Evolutionary conservation across 345 rosid genomes (phyloP).

Genomic region (Rhizophora apiculata): DNA sequence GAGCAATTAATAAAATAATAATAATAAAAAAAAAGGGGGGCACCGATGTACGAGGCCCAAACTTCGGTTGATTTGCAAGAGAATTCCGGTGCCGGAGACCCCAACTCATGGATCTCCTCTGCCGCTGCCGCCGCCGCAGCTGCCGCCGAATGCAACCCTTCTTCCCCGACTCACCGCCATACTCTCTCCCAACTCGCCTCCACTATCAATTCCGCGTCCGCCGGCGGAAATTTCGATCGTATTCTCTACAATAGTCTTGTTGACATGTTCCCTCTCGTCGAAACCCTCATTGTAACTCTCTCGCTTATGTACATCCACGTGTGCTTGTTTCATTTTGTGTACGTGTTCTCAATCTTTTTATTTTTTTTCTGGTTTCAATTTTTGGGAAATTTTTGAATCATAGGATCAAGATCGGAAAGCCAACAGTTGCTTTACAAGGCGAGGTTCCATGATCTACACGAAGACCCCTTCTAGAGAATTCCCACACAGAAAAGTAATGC

Average conservation of each 20-base stretch:
- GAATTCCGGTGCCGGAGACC: constrained; percentile 57
- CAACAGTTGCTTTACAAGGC: constrained; percentile 74
- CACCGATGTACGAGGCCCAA: constrained; percentile 55
- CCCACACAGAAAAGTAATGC: constrained; percentile 51
- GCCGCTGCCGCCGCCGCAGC: constrained; percentile 30
- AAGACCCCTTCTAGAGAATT: constrained; percentile 94
- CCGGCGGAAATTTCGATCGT: constrained; percentile 56
- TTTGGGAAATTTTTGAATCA: not conserved
- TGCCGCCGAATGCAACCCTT: constrained; percentile 23
- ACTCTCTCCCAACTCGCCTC: constrained; percentile 23
- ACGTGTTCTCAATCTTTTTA: not conserved
- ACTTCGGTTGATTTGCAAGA: constrained; percentile 56
- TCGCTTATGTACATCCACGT: not conserved
- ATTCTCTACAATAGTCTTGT: constrained; percentile 81
- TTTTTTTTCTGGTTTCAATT: not conserved
- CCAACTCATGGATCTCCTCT: constrained; percentile 63
- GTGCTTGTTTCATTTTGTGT: not conserved
- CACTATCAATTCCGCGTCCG: constrained; percentile 21
- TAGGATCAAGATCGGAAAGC: constrained; percentile 63
- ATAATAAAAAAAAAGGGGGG: not conserved
- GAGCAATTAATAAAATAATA: not conserved
- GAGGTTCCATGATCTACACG: constrained; percentile 82
- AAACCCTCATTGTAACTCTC: constrained; percentile 69
- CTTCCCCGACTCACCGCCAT: constrained; percentile 44
- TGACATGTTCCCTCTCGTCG: constrained; percentile 86